Conservation (phyloP, 2,329 filamentous ascomycete genomes). For the Harringtonia aguacate region DNA sequence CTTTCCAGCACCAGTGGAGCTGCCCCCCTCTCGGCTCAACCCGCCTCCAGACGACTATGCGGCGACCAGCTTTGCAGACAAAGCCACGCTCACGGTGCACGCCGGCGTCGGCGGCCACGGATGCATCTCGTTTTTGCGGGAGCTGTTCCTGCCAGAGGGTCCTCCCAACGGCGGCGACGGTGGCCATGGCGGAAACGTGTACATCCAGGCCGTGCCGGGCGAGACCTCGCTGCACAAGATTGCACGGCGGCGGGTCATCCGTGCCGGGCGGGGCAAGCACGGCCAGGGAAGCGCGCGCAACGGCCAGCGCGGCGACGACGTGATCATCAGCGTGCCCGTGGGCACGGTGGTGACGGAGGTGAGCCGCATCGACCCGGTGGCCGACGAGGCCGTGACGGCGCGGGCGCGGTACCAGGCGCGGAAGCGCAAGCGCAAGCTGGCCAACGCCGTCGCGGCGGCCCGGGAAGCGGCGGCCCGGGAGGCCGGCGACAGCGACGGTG, state of each 20-base stretch:
- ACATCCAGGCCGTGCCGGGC: slow-evolving; percentile 84
- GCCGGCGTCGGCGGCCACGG: slow-evolving; percentile 80
- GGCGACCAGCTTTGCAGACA: slow-evolving; percentile 74
- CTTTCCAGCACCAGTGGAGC: slow-evolving; percentile 8
- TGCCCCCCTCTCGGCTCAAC: slow-evolving; percentile 53
- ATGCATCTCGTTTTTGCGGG: slow-evolving; percentile 87
- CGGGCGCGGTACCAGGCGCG: slow-evolving; percentile 3
- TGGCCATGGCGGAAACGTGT: slow-evolving; percentile 81
- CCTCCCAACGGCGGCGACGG: slow-evolving; percentile 94
- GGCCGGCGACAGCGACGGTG: not conserved
- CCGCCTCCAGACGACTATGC: slow-evolving; percentile 78
- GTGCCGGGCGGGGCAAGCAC: slow-evolving; percentile 65
- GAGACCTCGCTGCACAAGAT: slow-evolving; percentile 93
- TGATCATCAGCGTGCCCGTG: slow-evolving; percentile 82
- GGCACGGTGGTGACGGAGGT: slow-evolving; percentile 85
- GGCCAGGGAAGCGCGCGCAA: slow-evolving; percentile 64
- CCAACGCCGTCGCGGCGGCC: not conserved
- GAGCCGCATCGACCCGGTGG: slow-evolving; percentile 63
- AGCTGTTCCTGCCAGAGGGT: slow-evolving; percentile 80
- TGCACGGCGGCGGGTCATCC: slow-evolving; percentile 62
- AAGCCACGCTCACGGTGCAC: slow-evolving; percentile 65
- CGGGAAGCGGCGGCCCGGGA: not conserved
- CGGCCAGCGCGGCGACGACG: slow-evolving; percentile 74
- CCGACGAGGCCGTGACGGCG: slow-evolving; percentile 43
- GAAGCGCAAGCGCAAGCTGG: slow-evolving; percentile 4